Evolutionary conservation across 306 rosid species (phyloP).

Genomic region (Pyrus bretschneideri): DNA sequence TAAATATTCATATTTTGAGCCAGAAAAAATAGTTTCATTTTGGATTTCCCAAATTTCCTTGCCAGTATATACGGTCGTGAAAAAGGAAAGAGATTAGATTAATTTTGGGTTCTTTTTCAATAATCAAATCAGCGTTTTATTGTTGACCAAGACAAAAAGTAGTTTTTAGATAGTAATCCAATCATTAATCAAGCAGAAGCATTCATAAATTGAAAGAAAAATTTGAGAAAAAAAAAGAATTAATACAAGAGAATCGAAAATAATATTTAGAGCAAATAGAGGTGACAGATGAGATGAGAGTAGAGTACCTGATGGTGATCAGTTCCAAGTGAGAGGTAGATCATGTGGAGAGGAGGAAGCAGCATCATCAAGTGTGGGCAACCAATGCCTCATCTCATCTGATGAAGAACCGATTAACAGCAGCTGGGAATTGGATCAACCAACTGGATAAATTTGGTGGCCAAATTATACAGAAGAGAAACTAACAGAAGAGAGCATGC

Average conservation of each 20-base stretch:
- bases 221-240: neutral
- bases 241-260: neutral
- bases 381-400: neutral
- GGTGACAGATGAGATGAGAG: neutral
- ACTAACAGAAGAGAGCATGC: neutral
- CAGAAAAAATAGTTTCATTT: neutral
- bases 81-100: too few relatives aligned
- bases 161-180: neutral
- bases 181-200: neutral
- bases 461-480: neutral
- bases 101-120: neutral
- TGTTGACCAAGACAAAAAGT: neutral
- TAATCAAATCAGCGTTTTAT: neutral
- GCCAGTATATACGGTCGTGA: too few relatives aligned
- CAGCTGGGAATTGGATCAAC: neutral
- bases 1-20: neutral
- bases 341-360: neutral
- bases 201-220: neutral
- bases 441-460: neutral
- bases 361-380: neutral
- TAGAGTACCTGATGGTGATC: slow-evolving; percentile 2
- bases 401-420: neutral
- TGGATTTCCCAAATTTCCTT: too few relatives aligned
- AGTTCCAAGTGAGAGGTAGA: neutral
- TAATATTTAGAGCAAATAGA: neutral